phyloP scores from a whole-genome alignment of 2,329 filamentous ascomycete genomes.

The Emmonsiellopsis sp. region DNA sequence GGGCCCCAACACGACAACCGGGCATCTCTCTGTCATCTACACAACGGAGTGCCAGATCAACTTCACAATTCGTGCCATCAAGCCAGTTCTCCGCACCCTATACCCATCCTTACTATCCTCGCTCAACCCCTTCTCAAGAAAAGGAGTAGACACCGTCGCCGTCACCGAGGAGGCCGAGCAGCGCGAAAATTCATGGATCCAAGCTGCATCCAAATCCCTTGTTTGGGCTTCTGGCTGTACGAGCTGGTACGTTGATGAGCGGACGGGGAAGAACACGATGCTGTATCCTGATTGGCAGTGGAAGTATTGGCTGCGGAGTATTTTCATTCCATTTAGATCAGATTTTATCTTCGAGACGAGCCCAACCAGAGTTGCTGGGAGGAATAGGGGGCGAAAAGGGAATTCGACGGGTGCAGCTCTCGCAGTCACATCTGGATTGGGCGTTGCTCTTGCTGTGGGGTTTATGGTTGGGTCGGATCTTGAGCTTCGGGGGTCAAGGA shows the following conservation, averaged over 20 bases:
- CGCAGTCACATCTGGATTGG: conserved; percentile 1
- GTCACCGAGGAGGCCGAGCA: conserved; percentile 30
- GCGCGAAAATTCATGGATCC: conserved; percentile 30
- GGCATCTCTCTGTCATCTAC: conserved; percentile 43
- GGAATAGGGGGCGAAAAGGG: conserved; percentile 1
- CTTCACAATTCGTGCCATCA: conserved; percentile 35
- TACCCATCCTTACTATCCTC: conserved; percentile 20
- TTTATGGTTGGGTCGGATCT: background rate
- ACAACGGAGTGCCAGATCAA: conserved; percentile 46
- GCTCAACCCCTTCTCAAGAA: conserved; percentile 8
- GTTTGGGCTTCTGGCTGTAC: conserved; percentile 45
- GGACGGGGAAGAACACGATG: conserved; percentile 41
- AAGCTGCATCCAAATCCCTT: conserved; percentile 33
- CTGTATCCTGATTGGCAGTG: conserved; percentile 48
- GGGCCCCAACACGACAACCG: conserved; percentile 40
- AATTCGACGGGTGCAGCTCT: background rate
- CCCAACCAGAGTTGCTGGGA: background rate
- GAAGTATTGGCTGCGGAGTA: conserved; percentile 39
- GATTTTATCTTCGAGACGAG: conserved; percentile 29
- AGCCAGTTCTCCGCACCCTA: conserved; percentile 31
- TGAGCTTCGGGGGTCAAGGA: background rate
- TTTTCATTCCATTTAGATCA: conserved; percentile 32
- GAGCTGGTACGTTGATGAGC: conserved; percentile 43
- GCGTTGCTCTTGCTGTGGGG: conserved; percentile 3
- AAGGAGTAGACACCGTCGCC: conserved; percentile 20